Evolutionary conservation across 1,284 basidiomycete species (phyloP).

Genomic region (Golubevia pallescens): DNA sequence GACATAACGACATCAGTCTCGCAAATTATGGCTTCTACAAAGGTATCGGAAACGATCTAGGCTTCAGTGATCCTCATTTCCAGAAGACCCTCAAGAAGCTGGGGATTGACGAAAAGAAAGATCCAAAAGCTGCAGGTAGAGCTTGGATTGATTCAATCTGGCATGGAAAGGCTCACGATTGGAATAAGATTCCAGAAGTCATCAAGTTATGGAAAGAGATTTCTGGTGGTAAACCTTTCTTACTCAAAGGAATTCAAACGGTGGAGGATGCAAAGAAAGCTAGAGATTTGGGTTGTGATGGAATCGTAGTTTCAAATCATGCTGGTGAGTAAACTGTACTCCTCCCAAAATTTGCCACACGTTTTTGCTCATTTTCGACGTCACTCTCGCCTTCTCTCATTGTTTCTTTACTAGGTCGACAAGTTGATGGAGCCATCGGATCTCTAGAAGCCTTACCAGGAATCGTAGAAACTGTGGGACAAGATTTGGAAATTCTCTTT

Average conservation of each 20-base stretch:
- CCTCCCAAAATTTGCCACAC: no score
- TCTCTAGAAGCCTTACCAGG: constrained; percentile 74
- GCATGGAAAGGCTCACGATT: constrained; percentile 71
- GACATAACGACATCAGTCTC: constrained; percentile 70
- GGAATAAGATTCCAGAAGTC: constrained; percentile 70
- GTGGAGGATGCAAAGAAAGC: constrained; percentile 73
- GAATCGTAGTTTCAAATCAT: constrained; percentile 81
- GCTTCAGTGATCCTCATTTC: constrained; percentile 73
- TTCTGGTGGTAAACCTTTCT: constrained; percentile 69
- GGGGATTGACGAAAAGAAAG: constrained; percentile 57
- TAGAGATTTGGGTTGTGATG: constrained; percentile 73
- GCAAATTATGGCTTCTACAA: constrained; percentile 67
- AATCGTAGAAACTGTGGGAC: constrained; percentile 69
- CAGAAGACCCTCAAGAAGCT: constrained; percentile 67
- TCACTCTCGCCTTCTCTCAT: no score
- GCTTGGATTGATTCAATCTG: constrained; percentile 71
- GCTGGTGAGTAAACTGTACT: constrained; percentile 66
- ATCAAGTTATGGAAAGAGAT: constrained; percentile 70
- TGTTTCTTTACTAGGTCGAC: constrained; percentile 68
- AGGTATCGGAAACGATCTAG: constrained; percentile 68
- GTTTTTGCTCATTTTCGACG: no score
- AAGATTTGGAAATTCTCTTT: constrained; percentile 74
- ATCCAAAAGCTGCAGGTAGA: constrained; percentile 64
- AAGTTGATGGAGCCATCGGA: constrained; percentile 79
- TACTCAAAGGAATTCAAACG: constrained; percentile 69